Evolutionary conservation across 495 filamentous ascomycete species (phyloP).

Genomic region (Amorphotheca resinae): DNA sequence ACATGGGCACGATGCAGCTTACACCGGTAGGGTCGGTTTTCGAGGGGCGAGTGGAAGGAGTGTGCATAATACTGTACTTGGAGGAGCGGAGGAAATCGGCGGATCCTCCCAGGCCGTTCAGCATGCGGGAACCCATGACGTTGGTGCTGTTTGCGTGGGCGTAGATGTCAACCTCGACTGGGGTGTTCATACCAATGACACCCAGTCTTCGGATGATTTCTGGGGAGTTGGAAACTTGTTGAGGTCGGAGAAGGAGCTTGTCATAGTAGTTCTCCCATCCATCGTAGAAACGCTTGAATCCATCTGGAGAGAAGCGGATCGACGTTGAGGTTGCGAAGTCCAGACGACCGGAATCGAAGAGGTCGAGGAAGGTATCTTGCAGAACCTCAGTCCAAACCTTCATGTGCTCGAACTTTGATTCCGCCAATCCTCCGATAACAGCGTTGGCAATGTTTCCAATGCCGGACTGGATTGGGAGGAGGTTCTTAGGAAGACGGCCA

Average conservation of each 20-base stretch:
- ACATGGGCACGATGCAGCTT: constrained; percentile 83
- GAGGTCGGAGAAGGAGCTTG: constrained; percentile 77
- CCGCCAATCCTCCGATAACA: constrained; percentile 72
- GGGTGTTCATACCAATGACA: constrained; percentile 92
- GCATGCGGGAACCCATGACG: constrained; percentile 84
- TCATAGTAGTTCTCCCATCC: constrained; percentile 69
- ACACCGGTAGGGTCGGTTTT: constrained; percentile 79
- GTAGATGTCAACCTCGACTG: constrained; percentile 89
- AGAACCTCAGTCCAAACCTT: constrained; percentile 92
- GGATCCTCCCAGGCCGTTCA: constrained; percentile 80
- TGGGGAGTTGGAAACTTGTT: constrained; percentile 85
- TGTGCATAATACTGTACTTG: constrained; percentile 94
- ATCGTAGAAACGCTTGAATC: constrained; percentile 86
- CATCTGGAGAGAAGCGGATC: constrained; percentile 82
- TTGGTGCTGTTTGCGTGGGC: constrained; percentile 87
- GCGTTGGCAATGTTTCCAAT: constrained; percentile 95
- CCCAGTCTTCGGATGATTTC: constrained; percentile 86
- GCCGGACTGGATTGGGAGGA: constrained; percentile 77
- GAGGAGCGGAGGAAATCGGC: constrained; percentile 76
- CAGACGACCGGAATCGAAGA: constrained; percentile 81
- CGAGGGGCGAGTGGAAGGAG: constrained; percentile 62
- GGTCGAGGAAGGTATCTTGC: constrained; percentile 86
- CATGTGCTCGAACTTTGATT: constrained; percentile 76
- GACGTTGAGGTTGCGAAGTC: constrained; percentile 89
- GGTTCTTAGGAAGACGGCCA: constrained; percentile 63